A percentile compares a stretch with the other conserved stretches of the same genome.
phyloP scores from a whole-genome alignment of 768 basidiomycete genomes.

The Filobasidium floriforme region DNA sequence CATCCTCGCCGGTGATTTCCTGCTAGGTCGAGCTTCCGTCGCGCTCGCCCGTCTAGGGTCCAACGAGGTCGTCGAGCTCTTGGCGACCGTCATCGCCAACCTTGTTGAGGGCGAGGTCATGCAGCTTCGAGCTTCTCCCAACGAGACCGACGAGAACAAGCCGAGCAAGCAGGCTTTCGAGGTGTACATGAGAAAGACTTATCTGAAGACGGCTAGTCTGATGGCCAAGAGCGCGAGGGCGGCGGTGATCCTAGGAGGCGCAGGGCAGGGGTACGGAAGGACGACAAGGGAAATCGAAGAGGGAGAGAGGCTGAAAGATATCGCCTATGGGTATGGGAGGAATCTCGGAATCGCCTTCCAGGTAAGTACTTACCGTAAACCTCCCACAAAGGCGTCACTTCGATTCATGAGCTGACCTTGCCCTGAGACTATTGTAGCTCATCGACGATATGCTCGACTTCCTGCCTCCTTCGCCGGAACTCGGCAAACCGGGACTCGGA shows the following conservation, averaged over 20 bases:
- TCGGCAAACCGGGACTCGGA: constrained; percentile 80
- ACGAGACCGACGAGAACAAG: constrained; percentile 18
- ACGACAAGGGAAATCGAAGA: constrained; percentile 38
- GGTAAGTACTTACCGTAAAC: too few relatives aligned
- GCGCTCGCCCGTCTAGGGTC: constrained; percentile 79
- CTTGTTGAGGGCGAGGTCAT: constrained; percentile 94
- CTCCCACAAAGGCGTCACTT: too few relatives aligned
- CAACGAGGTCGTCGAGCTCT: constrained; percentile 82
- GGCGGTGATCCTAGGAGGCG: constrained; percentile 76
- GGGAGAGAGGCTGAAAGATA: constrained; percentile 77
- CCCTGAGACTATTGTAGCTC: too few relatives aligned
- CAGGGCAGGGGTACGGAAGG: constrained; percentile 46
- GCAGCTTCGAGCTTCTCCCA: constrained; percentile 51
- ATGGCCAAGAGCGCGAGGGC: constrained; percentile 82
- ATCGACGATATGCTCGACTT: constrained; percentile 95
- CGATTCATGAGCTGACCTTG: too few relatives aligned
- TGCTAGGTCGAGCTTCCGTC: constrained; percentile 81
- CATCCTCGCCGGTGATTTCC: constrained; percentile 89
- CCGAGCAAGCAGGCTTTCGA: constrained; percentile 47
- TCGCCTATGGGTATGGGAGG: constrained; percentile 81
- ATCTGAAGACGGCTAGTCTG: constrained; percentile 82
- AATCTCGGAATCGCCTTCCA: constrained; percentile 94
- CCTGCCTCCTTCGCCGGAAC: constrained; percentile 61
- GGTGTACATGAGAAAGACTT: constrained; percentile 81
- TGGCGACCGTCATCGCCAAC: constrained; percentile 85